Base-by-base conservation (phyloP, 768 basidiomycete species). In the Paxillus involutus region DNA sequence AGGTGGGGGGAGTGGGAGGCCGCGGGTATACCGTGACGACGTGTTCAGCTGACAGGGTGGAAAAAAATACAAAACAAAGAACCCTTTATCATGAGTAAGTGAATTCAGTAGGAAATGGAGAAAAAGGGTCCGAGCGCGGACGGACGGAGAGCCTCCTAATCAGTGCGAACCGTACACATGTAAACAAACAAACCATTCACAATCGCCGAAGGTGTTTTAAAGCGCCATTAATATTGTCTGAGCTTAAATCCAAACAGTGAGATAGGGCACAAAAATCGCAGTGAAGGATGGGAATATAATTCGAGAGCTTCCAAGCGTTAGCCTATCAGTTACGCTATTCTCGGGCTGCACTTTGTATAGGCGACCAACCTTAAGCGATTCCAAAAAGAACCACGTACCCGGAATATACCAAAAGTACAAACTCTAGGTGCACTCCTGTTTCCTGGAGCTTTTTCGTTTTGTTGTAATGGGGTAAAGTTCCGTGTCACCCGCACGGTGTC, bases 201-300 rank as follows among this genome's bases (percentile, higher is more conserved):
- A 17, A 52, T 14, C 32, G 26, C 26, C 4, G 26, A 24, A 24
- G 24, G 24, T 24, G 24, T 3, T 24, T 24, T 24, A 2, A 24
- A 24, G 24, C 24, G 24, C 24, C 24, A 32, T n/a, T n/a, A n/a
- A n/a, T n/a, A n/a, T 55, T 47, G 42, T 58, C 55, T 52, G 58
- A 47, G 50, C 60, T 55, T 40, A 16, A 54, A 59, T 40, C 49
- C 45, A 59, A 41, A 55, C 47, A 53, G 55, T 52, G 54, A 60
- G 41, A 52, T 53, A 44, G 4, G 52, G 52, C 51, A 39, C 26
- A 52, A 19, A 13, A 35, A n/a, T 35, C 16, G 45, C 7, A 12
- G 30, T 6, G 43, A 29, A 44, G 13, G 24, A 44, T 1, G 16
- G n/a, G 44, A 16, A 46, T 33, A 33, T 41, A 52, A 40, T 12